phyloP scores from a whole-genome alignment of 371 early-diverging fungal genomes.

The Rhizopus delemar region DNA sequence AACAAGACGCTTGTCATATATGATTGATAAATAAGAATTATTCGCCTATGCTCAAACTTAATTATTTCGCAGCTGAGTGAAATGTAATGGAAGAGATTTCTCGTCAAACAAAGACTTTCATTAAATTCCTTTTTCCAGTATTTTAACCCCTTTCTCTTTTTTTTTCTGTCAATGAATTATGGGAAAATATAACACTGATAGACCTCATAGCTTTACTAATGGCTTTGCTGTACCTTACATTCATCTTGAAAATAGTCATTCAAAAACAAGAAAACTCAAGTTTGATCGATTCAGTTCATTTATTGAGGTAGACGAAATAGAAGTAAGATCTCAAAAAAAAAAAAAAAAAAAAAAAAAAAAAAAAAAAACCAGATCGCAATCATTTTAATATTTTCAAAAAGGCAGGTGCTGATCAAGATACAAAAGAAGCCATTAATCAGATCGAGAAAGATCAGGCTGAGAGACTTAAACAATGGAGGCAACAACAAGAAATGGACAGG shows the following conservation, averaged over 20 bases:
- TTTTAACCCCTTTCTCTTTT: slow-evolving; percentile 7
- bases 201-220: not conserved
- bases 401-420: slow-evolving; percentile 11
- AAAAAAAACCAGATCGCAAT: not conserved
- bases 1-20: too few species aligned
- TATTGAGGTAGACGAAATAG: slow-evolving; percentile 1
- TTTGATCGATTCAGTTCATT: not conserved
- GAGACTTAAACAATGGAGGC: not conserved
- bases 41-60: too few species aligned
- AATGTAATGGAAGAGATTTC: too few species aligned
- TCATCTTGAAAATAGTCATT: not conserved
- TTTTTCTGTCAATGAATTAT: not conserved
- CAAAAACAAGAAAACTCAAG: not conserved
- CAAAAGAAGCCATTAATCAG: not conserved
- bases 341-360: too few species aligned
- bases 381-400: too few species aligned
- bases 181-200: not conserved
- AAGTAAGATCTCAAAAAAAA: not conserved
- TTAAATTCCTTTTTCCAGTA: slow-evolving; percentile 1
- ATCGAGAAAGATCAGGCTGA: slow-evolving; percentile 12
- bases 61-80: too few species aligned
- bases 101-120: too few species aligned
- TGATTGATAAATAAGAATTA: too few species aligned
- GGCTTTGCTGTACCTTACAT: not conserved
- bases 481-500: not conserved